Conservation (phyloP, 2,329 filamentous ascomycete species). For the Colletotrichum camelliae region DNA sequence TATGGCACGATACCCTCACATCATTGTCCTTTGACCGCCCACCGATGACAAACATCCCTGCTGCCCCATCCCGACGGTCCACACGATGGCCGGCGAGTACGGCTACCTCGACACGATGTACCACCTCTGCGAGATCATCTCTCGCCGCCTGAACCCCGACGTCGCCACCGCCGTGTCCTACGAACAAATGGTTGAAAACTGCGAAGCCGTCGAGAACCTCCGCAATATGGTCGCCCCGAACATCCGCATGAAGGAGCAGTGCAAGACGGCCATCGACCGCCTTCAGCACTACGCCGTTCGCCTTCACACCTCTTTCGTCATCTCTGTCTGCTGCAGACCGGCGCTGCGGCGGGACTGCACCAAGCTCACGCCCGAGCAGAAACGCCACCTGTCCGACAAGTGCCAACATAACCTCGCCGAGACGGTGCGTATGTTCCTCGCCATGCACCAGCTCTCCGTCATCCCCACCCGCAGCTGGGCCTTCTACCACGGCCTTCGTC, state of each 20-base stretch:
- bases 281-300: constrained; percentile 69
- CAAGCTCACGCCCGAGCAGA: constrained; percentile 56
- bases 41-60: constrained; percentile 67
- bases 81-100: constrained; percentile 50
- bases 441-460: constrained; percentile 71
- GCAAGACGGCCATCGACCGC: constrained; percentile 67
- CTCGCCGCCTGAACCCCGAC: constrained; percentile 61
- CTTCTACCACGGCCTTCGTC: constrained; percentile 70
- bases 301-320: constrained; percentile 69
- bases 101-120: constrained; percentile 71
- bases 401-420: constrained; percentile 69
- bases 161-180: constrained; percentile 55
- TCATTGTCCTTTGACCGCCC: constrained; percentile 71
- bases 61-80: constrained; percentile 56
- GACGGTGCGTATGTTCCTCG: constrained; percentile 71
- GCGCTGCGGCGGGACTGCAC: constrained; percentile 61
- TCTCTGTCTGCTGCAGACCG: constrained; percentile 69
- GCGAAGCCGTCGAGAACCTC: constrained; percentile 57
- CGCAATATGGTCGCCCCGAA: constrained; percentile 54
- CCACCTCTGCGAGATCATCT: constrained; percentile 66
- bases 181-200: constrained; percentile 62
- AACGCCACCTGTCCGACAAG: constrained; percentile 58
- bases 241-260: constrained; percentile 65
- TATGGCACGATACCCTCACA: constrained; percentile 71
- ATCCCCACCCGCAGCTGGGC: constrained; percentile 73